These are phyloP conservation scores for Penicillium psychrosexuale DNA, from an alignment of 2,329 filamentous ascomycete genomes.

Conservation along the genomic window DNA sequence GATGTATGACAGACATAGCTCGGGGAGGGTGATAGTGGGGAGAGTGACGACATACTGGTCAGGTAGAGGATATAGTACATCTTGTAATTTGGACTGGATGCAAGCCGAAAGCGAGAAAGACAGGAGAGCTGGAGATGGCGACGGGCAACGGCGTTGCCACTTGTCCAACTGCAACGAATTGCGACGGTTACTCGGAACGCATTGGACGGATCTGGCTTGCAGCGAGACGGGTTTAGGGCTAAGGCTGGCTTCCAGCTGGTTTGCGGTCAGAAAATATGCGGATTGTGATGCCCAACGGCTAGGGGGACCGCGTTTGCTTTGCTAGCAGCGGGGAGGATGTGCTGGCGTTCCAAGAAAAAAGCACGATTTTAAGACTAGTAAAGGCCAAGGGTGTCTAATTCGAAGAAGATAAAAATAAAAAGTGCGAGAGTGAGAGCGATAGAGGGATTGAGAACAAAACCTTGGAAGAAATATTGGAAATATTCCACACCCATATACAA, in stretches of 20 bases:
- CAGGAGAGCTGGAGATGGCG: neutral
- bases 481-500: conserved; percentile 16
- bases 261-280: conserved; percentile 2
- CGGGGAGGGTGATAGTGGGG: neutral
- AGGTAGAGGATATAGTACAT: conserved; percentile 62
- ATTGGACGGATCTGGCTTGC: conserved; percentile 21
- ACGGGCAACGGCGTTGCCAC: neutral
- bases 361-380: neutral
- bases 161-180: conserved; percentile 2
- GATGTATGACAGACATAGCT: conserved; percentile 15
- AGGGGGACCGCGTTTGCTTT: neutral
- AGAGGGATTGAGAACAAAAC: neutral
- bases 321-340: neutral
- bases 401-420: neutral
- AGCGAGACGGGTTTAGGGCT: conserved; percentile 14
- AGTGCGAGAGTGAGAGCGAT: neutral
- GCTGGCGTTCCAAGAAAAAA: conserved; percentile 1
- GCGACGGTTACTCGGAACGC: conserved; percentile 15
- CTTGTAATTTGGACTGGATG: conserved; percentile 13
- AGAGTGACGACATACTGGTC: conserved; percentile 60
- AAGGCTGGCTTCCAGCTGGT: conserved; percentile 3
- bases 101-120: neutral
- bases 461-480: conserved; percentile 1
- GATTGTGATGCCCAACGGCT: conserved; percentile 22
- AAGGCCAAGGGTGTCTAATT: neutral